Conservation (phyloP, 352 stramenopile genomes). For the Globisporangium camurandrum region DNA sequence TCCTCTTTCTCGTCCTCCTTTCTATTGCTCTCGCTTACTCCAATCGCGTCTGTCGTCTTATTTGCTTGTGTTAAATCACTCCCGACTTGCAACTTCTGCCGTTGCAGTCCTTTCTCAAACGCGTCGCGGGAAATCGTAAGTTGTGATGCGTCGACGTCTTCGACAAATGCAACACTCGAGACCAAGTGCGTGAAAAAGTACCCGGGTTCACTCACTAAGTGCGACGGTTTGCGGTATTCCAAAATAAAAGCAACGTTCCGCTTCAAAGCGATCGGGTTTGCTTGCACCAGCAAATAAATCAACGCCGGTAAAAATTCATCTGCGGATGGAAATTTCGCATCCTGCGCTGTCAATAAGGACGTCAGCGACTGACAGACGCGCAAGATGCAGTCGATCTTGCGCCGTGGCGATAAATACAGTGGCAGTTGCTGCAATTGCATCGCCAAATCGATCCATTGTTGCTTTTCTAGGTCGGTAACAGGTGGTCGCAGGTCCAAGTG, state of each 20-base stretch:
- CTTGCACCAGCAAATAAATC: slow-evolving; percentile 87
- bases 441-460: slow-evolving; percentile 35
- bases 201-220: slow-evolving; percentile 82
- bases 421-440: slow-evolving; percentile 37
- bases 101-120: slow-evolving; percentile 51
- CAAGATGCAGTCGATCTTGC: slow-evolving; percentile 83
- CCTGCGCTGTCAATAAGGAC: slow-evolving; percentile 45
- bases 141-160: slow-evolving; percentile 59
- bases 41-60: neutral
- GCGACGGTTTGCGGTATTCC: slow-evolving; percentile 57
- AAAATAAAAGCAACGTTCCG: slow-evolving; percentile 85
- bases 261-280: slow-evolving; percentile 79
- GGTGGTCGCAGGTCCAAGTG: slow-evolving; percentile 81
- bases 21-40: neutral
- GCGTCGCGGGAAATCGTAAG: slow-evolving; percentile 70
- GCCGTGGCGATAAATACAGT: slow-evolving; percentile 50
- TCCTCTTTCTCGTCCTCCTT: neutral
- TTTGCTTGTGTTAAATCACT: slow-evolving; percentile 11
- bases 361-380: slow-evolving; percentile 70
- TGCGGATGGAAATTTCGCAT: slow-evolving; percentile 63
- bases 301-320: slow-evolving; percentile 90
- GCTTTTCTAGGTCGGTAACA: slow-evolving; percentile 18
- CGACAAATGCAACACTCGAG: slow-evolving; percentile 71
- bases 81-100: slow-evolving; percentile 24
- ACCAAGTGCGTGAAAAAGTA: slow-evolving; percentile 92